phyloP scores from a whole-genome alignment of 2,329 filamentous ascomycete genomes.

The Ceratocystis smalleyi region DNA sequence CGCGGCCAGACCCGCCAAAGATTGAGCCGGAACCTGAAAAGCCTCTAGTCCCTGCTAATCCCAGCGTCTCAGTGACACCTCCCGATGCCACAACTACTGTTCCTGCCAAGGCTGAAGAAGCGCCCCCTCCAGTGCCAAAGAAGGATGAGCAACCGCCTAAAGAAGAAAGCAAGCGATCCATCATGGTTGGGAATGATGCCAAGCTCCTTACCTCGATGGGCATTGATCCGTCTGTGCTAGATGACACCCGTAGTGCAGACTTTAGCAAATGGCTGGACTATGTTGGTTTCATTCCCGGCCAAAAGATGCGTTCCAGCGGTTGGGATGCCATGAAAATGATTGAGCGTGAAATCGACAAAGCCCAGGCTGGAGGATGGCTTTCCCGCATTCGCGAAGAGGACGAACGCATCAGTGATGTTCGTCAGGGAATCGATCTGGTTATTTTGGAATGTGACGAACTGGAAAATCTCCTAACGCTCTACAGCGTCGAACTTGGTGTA shows the following conservation, averaged over 20 bases:
- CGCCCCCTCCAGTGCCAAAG: slow-evolving; percentile 22
- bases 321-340: slow-evolving; percentile 71
- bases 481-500: slow-evolving; percentile 85
- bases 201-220: slow-evolving; percentile 66
- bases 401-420: slow-evolving; percentile 74
- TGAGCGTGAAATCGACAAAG: slow-evolving; percentile 73
- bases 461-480: slow-evolving; percentile 83
- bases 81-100: slow-evolving; percentile 18
- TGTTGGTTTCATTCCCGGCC: slow-evolving; percentile 71
- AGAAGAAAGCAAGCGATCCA: slow-evolving; percentile 34
- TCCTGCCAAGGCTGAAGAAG: slow-evolving; percentile 1
- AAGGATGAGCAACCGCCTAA: slow-evolving; percentile 25
- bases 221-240: slow-evolving; percentile 60
- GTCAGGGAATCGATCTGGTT: slow-evolving; percentile 71
- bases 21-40: slow-evolving; percentile 23
- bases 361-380: slow-evolving; percentile 86
- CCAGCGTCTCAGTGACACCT: slow-evolving; percentile 15
- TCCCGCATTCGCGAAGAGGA: slow-evolving; percentile 74
- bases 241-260: slow-evolving; percentile 53
- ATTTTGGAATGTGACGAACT: slow-evolving; percentile 92
- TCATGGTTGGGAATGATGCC: slow-evolving; percentile 56
- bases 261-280: slow-evolving; percentile 73
- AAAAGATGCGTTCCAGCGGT: slow-evolving; percentile 56
- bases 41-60: slow-evolving; percentile 19
- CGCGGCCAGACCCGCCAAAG: slow-evolving; percentile 25